A percentile compares a stretch with the other conserved stretches of the same genome.
These are phyloP conservation scores for Cyathus pygmaeus DNA, from an alignment of 1,284 basidiomycete species.

Conservation along the genomic window DNA sequence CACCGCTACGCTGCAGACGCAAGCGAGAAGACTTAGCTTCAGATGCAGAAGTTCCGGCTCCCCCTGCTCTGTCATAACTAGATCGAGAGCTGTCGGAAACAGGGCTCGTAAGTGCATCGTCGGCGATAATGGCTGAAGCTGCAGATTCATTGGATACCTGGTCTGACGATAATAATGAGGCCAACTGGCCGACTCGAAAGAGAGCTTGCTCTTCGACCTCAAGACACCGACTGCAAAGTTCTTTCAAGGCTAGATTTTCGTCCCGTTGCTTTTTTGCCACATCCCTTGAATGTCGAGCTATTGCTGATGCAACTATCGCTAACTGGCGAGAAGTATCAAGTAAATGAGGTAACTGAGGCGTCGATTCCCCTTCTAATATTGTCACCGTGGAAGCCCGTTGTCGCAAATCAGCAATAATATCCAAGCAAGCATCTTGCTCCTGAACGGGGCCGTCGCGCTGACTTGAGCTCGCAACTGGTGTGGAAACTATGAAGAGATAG, in stretches of 20 bases:
- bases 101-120: constrained; percentile 7
- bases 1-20: no score
- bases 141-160: constrained; percentile 3
- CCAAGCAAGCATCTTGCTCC: constrained; percentile 61
- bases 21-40: no score
- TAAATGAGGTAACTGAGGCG: constrained; percentile 73
- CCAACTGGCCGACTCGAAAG: constrained; percentile 67
- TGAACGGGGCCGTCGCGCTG: constrained; percentile 35
- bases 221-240: constrained; percentile 70
- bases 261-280: constrained; percentile 27
- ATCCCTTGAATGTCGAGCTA: constrained; percentile 67
- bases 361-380: constrained; percentile 70
- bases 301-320: constrained; percentile 76
- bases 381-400: constrained; percentile 63
- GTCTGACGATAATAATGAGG: constrained; percentile 50
- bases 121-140: background rate
- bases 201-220: constrained; percentile 79
- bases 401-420: constrained; percentile 64
- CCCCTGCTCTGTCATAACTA: no score
- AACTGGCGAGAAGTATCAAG: constrained; percentile 79
- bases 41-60: no score
- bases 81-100: no score
- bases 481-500: constrained; percentile 77
- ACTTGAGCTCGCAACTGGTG: constrained; percentile 42
- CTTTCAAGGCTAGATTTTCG: constrained; percentile 36